These are phyloP conservation scores for Penicillium expansum DNA, from an alignment of 2,329 filamentous ascomycete genomes.

Conservation along the genomic window DNA sequence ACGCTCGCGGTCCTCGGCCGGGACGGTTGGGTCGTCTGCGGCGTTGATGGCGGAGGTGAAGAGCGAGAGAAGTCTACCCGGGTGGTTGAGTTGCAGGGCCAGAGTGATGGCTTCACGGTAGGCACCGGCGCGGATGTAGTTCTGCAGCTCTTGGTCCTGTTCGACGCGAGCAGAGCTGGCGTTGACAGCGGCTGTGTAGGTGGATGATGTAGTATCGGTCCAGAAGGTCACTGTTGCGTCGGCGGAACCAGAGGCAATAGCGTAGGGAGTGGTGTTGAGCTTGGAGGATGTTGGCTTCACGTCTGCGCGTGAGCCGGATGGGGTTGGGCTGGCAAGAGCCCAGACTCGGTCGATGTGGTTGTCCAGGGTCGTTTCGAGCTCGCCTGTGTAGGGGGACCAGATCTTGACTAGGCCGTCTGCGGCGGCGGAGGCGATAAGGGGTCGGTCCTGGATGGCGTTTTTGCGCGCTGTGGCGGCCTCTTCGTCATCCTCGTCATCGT, in stretches of 20 bases:
- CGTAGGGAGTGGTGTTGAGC: conserved; percentile 51
- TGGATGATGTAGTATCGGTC: conserved; percentile 83
- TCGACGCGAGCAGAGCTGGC: conserved; percentile 79
- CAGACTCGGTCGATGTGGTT: conserved; percentile 96
- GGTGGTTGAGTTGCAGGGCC: conserved; percentile 90
- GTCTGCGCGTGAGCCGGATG: conserved; percentile 34
- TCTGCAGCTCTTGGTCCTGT: conserved; percentile 90
- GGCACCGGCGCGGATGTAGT: conserved; percentile 82
- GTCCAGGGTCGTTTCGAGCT: conserved; percentile 84
- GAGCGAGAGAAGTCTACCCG: conserved; percentile 76
- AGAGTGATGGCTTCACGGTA: conserved; percentile 92
- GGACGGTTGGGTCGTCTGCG: conserved; percentile 59
- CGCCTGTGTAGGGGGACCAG: conserved; percentile 84
- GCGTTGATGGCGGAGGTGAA: conserved; percentile 76
- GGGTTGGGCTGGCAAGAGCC: conserved; percentile 70
- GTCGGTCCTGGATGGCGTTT: conserved; percentile 33
- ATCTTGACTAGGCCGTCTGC: conserved; percentile 95
- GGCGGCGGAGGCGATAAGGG: conserved; percentile 72
- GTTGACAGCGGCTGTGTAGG: conserved; percentile 69
- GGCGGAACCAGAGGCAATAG: conserved; percentile 83
- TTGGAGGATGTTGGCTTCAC: conserved; percentile 31
- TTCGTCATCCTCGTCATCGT: conserved; percentile 35
- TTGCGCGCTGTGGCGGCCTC: conserved; percentile 29
- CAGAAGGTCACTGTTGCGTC: conserved; percentile 95
- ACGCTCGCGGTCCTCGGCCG: conserved; percentile 24